phyloP scores from a whole-genome alignment of 2,329 filamentous ascomycete species.

The Aspergillus costaricaensis region DNA sequence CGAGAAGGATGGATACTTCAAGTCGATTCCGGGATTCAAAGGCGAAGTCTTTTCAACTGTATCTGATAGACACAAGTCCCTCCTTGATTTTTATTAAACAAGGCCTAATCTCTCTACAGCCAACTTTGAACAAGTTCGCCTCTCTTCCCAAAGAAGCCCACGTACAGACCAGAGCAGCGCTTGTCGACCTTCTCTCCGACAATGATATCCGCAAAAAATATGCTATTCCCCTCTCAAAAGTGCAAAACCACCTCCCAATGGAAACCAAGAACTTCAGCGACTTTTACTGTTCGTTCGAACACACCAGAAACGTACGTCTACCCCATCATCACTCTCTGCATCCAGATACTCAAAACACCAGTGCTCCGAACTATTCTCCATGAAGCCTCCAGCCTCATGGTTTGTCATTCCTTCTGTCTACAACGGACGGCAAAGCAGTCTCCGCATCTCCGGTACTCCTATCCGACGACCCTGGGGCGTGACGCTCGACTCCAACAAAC shows the following conservation, averaged over 20 bases:
- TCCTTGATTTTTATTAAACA: not conserved
- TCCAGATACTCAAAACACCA: not conserved
- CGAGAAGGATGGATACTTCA: slow-evolving; percentile 15
- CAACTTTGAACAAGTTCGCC: slow-evolving; percentile 17
- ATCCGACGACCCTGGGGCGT: slow-evolving; percentile 18
- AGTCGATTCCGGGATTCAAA: slow-evolving; percentile 9
- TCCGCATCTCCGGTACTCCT: slow-evolving; percentile 12
- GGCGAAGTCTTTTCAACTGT: slow-evolving; percentile 10
- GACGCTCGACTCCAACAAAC: not conserved
- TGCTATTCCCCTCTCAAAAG: slow-evolving; percentile 9
- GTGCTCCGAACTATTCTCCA: slow-evolving; percentile 12
- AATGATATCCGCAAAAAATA: slow-evolving; percentile 5
- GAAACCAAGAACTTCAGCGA: slow-evolving; percentile 20
- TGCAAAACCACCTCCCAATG: slow-evolving; percentile 20
- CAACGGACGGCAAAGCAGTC: slow-evolving; percentile 20
- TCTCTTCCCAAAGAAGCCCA: slow-evolving; percentile 13
- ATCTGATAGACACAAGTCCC: not conserved
- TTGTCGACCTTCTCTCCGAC: slow-evolving; percentile 7
- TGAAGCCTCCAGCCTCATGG: slow-evolving; percentile 12
- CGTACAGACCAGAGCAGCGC: slow-evolving; percentile 5
- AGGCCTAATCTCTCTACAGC: not conserved
- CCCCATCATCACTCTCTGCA: not conserved
- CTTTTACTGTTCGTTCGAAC: slow-evolving; percentile 22
- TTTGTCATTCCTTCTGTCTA: slow-evolving; percentile 17
- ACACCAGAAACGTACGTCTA: slow-evolving; percentile 17